Percentiles rank a stretch among this genome's conserved stretches.
Evolutionary conservation across 306 rosid species (phyloP).

Genomic region (Dalbergia cultrata): DNA sequence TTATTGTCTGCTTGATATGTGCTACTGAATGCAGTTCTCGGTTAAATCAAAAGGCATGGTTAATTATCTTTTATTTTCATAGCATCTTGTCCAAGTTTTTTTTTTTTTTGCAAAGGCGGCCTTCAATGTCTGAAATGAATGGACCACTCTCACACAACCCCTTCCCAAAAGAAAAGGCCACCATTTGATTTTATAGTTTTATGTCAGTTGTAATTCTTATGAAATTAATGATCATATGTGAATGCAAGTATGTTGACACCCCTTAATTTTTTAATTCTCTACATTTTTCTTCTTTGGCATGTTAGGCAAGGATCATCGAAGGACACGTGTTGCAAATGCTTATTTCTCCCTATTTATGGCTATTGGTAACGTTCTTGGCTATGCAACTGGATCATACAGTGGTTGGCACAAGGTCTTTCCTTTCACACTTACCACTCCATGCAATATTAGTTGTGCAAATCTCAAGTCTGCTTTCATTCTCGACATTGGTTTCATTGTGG

Average conservation of each 20-base stretch:
- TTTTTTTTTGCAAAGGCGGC: slow-evolving; percentile 7
- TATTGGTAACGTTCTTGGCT: slow-evolving; percentile 91
- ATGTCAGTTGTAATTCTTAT: slow-evolving; percentile 3
- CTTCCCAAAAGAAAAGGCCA: neutral
- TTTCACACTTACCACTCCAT: slow-evolving; percentile 73
- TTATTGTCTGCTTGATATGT: slow-evolving; percentile 27
- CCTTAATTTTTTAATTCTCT: slow-evolving; percentile 1
- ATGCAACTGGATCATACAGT: slow-evolving; percentile 86
- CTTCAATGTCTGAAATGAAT: slow-evolving; percentile 23
- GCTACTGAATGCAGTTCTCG: slow-evolving; percentile 17
- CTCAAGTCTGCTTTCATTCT: slow-evolving; percentile 93
- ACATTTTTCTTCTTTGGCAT: slow-evolving; percentile 45
- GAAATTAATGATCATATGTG: slow-evolving; percentile 9
- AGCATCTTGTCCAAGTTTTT: neutral
- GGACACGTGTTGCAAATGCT: slow-evolving; percentile 95
- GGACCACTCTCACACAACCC: neutral
- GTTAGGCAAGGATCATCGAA: slow-evolving; percentile 87
- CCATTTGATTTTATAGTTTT: neutral
- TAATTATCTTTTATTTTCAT: slow-evolving; percentile 26
- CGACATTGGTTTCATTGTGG: slow-evolving; percentile 67
- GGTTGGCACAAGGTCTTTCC: slow-evolving; percentile 86
- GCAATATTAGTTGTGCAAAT: slow-evolving; percentile 87
- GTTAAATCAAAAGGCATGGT: slow-evolving; percentile 27
- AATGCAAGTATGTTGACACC: slow-evolving; percentile 38
- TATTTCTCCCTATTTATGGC: slow-evolving; percentile 96